Base-by-base conservation (phyloP, 2,329 filamentous ascomycete genomes). In the Didymella glomerata region DNA sequence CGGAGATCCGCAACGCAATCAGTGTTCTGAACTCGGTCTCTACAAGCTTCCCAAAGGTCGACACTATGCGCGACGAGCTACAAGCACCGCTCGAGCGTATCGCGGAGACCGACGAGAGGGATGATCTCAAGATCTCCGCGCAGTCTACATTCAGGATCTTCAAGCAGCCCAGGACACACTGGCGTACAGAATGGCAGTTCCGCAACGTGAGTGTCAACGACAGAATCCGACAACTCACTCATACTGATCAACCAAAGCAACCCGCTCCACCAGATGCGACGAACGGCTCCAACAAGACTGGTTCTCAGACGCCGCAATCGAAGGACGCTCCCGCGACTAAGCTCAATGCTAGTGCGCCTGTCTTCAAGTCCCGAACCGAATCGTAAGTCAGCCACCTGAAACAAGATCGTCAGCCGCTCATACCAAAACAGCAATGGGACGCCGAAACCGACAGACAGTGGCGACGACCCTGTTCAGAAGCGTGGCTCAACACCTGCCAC, bases 1-100 rank as follows among this genome's bases (percentile, higher is more conserved):
- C 97, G 90, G 93, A 97, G 76, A 96, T 98, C 73, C 89, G 94
- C 54, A 99, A 99, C 74, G 92, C 93, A 44, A 96, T 98, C 66
- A 95, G 90, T 57, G 84, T 98, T 4, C 83, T 99, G 59, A 96
- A 95, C 74, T 85, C 87, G 11, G 84, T 97, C 47, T 85, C 92
- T 24, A 88, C 92, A 49, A 85, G 88, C 69, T 99, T 97, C 83
- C 96, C 95, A 4, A 90, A 89, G 16, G 87, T 98, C 57, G 92
- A 96, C 71, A 95, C 92, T 76, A 94, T 96, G 84, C 95, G 92
- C 32, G 83, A 85, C 30, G 81, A 84, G 34, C 84, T 90, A 66
- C 82, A 91, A 20, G 86, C 88, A 65, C 83, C 82, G n/a, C 88
- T 93, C 56, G 84, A 86, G 22, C 83, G 85, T 44, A 82, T 83